phyloP scores from a whole-genome alignment of 2,329 filamentous ascomycete genomes.

The Ceratocystis harringtonii region DNA sequence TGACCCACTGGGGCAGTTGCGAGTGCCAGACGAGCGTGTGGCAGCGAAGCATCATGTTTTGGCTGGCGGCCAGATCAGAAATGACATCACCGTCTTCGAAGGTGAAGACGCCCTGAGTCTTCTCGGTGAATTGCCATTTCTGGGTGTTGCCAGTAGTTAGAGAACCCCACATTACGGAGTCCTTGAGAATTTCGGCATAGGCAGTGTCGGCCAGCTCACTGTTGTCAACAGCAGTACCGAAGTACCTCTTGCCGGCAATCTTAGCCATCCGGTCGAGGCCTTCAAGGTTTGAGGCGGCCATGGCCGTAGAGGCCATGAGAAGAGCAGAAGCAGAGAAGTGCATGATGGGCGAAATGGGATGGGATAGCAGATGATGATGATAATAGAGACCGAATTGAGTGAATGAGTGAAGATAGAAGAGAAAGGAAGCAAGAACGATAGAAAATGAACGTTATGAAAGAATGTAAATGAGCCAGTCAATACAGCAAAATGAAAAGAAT shows the following conservation, averaged over 20 bases:
- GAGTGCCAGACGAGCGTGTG: slow-evolving; percentile 38
- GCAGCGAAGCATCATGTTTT: slow-evolving; percentile 38
- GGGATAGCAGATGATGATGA: not conserved
- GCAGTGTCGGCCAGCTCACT: slow-evolving; percentile 32
- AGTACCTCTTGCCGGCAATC: slow-evolving; percentile 41
- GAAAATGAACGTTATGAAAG: slow-evolving; percentile 10
- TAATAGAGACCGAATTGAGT: not conserved
- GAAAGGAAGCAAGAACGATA: not conserved
- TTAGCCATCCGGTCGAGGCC: slow-evolving; percentile 36
- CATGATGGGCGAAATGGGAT: slow-evolving; percentile 19
- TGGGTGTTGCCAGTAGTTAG: slow-evolving; percentile 46
- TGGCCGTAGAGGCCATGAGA: slow-evolving; percentile 22
- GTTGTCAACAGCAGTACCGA: slow-evolving; percentile 46
- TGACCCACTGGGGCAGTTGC: slow-evolving; percentile 28
- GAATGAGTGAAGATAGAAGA: slow-evolving; percentile 7
- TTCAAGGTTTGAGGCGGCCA: slow-evolving; percentile 20
- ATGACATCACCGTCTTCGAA: slow-evolving; percentile 42
- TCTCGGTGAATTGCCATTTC: slow-evolving; percentile 47
- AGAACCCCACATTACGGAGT: slow-evolving; percentile 43
- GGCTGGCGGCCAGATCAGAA: slow-evolving; percentile 28
- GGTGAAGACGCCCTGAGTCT: slow-evolving; percentile 42
- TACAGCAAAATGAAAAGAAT: slow-evolving; percentile 11
- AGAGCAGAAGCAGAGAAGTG: slow-evolving; percentile 19
- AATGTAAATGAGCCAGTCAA: slow-evolving; percentile 13
- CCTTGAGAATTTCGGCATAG: slow-evolving; percentile 35